Percentiles rank a stretch among this genome's conserved stretches.
Evolutionary conservation across 2,329 filamentous ascomycete species (phyloP).

Genomic region (Claviceps purpurea): DNA sequence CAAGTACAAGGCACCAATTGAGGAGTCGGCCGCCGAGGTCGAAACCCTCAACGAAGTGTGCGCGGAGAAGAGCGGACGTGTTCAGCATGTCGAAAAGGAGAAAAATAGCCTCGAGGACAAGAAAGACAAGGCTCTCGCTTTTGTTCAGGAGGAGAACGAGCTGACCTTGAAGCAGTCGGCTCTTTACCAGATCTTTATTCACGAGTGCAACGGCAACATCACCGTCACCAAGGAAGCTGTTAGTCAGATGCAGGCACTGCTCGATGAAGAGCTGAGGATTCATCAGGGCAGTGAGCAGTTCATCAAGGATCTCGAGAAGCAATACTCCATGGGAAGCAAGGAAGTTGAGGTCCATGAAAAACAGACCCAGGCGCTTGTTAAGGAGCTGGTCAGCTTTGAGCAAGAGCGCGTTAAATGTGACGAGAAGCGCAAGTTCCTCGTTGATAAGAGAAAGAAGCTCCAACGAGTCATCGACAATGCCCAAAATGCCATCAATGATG

Average conservation of each 20-base stretch:
- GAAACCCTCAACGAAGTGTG: constrained; percentile 91
- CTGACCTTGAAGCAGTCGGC: constrained; percentile 78
- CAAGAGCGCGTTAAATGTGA: constrained; percentile 96
- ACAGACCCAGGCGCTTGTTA: constrained; percentile 61
- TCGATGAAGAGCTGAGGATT: constrained; percentile 80
- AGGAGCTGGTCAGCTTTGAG: constrained; percentile 85
- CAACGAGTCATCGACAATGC: constrained; percentile 75
- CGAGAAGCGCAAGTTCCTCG: constrained; percentile 90
- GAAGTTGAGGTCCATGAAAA: constrained; percentile 76
- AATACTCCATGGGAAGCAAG: constrained; percentile 69
- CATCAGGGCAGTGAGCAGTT: constrained; percentile 80
- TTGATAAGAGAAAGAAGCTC: constrained; percentile 84
- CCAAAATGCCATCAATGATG: constrained; percentile 60
- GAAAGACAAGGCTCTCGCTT: constrained; percentile 86
- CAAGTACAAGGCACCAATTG: constrained; percentile 94
- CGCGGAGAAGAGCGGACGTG: constrained; percentile 84
- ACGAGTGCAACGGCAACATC: constrained; percentile 80
- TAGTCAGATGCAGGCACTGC: constrained; percentile 73
- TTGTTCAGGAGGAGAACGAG: constrained; percentile 86
- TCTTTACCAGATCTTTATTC: constrained; percentile 82
- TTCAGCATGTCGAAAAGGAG: constrained; percentile 97
- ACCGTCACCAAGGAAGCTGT: constrained; percentile 82
- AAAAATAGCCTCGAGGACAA: constrained; percentile 87
- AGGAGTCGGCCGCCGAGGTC: constrained; percentile 81
- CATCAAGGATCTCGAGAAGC: constrained; percentile 80